Evolutionary conservation across 148 eudicot species (phyloP), one percentile per base, ranked within the genome.

Genomic region (Rhododendron henanense): DNA sequence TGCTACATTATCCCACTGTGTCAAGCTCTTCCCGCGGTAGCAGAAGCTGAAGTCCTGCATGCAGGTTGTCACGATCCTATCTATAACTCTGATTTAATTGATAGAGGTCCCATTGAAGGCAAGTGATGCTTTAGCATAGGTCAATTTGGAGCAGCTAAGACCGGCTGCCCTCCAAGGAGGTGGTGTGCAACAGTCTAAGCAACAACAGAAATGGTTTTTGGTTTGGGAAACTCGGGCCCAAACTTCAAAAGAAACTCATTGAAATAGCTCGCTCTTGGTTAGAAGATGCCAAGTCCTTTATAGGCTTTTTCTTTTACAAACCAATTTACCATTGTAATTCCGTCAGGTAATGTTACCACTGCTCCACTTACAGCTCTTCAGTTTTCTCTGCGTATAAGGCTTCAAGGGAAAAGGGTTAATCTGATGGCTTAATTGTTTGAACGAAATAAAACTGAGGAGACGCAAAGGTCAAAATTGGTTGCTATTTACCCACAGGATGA

Each of bases 41-140:
- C 55, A 78, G 55, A 47, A 77, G 50, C 55, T 78, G 81, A 78
- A 78, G 81, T 78, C 31, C 53, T 41, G 51, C 25, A 44, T 74
- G 53, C 81, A 44, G 48, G 28, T 78, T 28, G 50, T 78, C 25
- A 74, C 37, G 44, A 73, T 69, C 79, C 79, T 75, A 18, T 19
- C 21, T 57, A 7, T 19, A 25, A 45, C 81, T 45, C 47, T 35
- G 80, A 79, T 48, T 48, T 57, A 50, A 44, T 79, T 33, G 37
- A 78, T 23, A 45, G 31, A 78, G 33, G 51, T 48, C 3, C 33
- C 82, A 79, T 79, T 0, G 16, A 5, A 78, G 55, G 57, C 31
- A 44, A 6, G n/a, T 6, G 10, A 10, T 37, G 10, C 5, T 15
- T 35, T 74, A 74, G 1, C 44, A 16, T 31, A 18, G 50, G 44